Percentiles rank a stretch among this genome's conserved stretches.
phyloP scores from a whole-genome alignment of 257 asterid genomes.

The Nicotiana sylvestris region DNA sequence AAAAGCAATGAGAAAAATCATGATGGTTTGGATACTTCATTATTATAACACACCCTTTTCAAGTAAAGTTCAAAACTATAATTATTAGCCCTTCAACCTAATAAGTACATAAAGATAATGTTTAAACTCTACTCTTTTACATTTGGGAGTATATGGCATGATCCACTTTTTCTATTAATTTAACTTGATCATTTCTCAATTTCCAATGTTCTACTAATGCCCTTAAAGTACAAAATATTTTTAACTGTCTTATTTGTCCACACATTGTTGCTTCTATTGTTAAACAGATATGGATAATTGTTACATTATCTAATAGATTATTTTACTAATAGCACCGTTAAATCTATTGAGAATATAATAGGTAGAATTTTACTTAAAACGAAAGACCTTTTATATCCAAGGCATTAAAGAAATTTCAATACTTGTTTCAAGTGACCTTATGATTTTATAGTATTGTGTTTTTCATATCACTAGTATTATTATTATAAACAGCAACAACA shows the following conservation, averaged over 20 bases:
- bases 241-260: neutral
- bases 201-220: constrained; percentile 34
- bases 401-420: neutral
- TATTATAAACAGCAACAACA: no score
- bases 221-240: neutral
- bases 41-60: constrained; percentile 18
- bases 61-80: neutral
- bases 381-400: neutral
- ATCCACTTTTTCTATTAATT: neutral
- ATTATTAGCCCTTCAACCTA: neutral
- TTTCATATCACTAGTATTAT: no score
- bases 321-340: neutral
- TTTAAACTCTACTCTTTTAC: neutral
- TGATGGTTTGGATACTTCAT: constrained; percentile 28
- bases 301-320: neutral
- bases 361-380: neutral
- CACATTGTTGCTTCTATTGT: neutral
- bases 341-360: neutral
- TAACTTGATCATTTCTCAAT: neutral
- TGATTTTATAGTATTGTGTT: neutral
- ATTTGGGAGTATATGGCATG: constrained; percentile 9
- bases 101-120: constrained; percentile 7
- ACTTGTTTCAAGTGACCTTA: neutral
- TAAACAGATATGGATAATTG: neutral
- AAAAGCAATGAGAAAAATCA: constrained; percentile 26